These are phyloP conservation scores for Puccinellia tenuiflora DNA, from an alignment of 176 grass and related monocot species.

Conservation along the genomic window DNA sequence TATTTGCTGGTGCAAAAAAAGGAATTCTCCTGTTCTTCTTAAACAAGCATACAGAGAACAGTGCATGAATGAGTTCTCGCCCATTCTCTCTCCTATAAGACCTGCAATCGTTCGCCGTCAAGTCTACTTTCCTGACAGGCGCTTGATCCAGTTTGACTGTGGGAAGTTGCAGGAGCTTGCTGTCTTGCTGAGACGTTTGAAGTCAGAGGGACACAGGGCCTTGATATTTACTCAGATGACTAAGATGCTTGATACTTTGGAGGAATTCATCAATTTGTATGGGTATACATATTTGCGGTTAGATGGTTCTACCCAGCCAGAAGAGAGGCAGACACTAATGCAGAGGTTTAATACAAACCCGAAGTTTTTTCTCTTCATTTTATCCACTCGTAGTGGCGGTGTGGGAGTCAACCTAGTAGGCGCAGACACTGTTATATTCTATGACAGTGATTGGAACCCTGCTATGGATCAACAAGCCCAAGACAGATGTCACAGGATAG, in stretches of 20 bases:
- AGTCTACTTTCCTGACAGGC: constrained; percentile 97
- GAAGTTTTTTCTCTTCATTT: constrained; percentile 94
- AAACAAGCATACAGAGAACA: constrained; percentile 56
- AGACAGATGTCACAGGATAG: constrained; percentile 98
- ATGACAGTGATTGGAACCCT: constrained; percentile 99
- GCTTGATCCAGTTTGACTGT: constrained; percentile 98
- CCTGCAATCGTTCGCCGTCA: constrained; percentile 88
- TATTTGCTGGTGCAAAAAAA: constrained; percentile 78
- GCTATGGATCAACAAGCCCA: constrained; percentile 99
- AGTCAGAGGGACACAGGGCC: constrained; percentile 84
- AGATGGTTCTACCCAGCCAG: constrained; percentile 93
- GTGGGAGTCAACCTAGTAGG: constrained; percentile 97
- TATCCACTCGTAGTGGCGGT: constrained; percentile 96
- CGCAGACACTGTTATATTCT: constrained; percentile 98
- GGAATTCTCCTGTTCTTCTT: constrained; percentile 67
- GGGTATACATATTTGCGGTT: constrained; percentile 93
- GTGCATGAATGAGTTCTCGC: constrained; percentile 46
- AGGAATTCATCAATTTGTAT: constrained; percentile 98
- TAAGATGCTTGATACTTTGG: constrained; percentile 97
- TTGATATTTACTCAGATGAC: constrained; percentile 99
- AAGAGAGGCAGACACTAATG: constrained; percentile 96
- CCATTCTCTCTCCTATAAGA: constrained; percentile 67
- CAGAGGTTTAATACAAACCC: constrained; percentile 98
- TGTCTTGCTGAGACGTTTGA: constrained; percentile 73
- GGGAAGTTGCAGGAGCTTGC: constrained; percentile 98